A percentile compares a stretch with the other conserved stretches of the same genome.
These are phyloP conservation scores for Balakata baccata DNA, from an alignment of 345 rosid genomes.

Conservation along the genomic window DNA sequence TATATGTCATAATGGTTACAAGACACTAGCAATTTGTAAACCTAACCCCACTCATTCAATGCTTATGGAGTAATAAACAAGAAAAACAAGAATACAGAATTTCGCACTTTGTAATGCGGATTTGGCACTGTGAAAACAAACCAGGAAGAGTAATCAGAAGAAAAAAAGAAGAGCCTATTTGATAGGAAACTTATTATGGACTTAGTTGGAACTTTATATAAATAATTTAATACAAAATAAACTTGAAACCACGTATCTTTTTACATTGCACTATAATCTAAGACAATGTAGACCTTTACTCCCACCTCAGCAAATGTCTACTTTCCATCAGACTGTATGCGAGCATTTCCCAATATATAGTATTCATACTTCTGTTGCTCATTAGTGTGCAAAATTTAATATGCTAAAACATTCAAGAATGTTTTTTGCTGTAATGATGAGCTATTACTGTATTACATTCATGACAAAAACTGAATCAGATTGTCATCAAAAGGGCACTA, in stretches of 20 bases:
- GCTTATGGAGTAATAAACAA: no score
- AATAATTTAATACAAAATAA: not conserved
- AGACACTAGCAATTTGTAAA: no score
- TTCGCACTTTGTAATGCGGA: no score
- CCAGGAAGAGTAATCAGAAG: not conserved
- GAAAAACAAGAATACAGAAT: no score
- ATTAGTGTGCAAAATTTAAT: not conserved
- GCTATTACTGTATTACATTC: not conserved
- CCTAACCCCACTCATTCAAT: no score
- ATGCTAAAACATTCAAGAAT: not conserved
- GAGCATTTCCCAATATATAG: constrained; percentile 4
- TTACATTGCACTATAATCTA: not conserved
- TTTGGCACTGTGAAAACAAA: not conserved
- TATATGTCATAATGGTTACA: no score
- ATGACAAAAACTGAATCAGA: not conserved
- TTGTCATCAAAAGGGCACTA: not conserved
- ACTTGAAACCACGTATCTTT: not conserved
- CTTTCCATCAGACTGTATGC: not conserved
- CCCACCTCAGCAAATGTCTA: not conserved
- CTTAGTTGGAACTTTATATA: not conserved
- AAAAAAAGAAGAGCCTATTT: not conserved
- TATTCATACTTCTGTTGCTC: not conserved
- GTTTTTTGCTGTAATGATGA: no score
- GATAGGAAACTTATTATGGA: not conserved
- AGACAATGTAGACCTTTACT: not conserved